phyloP scores from a whole-genome alignment of 1,284 basidiomycete genomes.

The Chalciporus piperatoides region DNA sequence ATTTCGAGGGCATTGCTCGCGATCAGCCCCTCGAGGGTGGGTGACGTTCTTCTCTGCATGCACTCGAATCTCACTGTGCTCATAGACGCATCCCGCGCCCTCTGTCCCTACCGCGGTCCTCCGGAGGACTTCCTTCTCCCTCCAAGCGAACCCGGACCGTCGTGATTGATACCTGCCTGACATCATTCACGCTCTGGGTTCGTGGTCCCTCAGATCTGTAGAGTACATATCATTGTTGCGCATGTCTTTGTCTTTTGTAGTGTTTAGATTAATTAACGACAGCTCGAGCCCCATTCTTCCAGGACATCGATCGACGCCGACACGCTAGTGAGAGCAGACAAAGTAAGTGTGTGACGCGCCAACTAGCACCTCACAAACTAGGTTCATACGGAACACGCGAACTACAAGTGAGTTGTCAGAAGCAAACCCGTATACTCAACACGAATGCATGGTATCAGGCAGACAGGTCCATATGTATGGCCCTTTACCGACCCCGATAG shows the following conservation, averaged over 20 bases:
- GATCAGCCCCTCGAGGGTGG: conserved; percentile 25
- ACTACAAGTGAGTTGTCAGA: background rate
- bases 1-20: conserved; percentile 15
- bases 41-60: conserved; percentile 4
- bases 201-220: background rate
- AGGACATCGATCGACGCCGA: no score
- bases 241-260: background rate
- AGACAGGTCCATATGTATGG: background rate
- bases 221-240: background rate
- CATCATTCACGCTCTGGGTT: background rate
- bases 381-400: no score
- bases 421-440: background rate
- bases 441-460: background rate
- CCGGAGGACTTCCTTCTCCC: conserved; percentile 11
- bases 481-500: conserved; percentile 25
- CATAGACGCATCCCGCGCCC: conserved; percentile 6
- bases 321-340: no score
- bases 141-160: conserved; percentile 6
- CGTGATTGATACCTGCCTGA: background rate
- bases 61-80: background rate
- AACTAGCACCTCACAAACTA: no score
- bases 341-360: no score
- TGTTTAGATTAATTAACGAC: background rate
- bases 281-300: no score
- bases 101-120: conserved; percentile 13